Evolutionary conservation across 768 basidiomycete species (phyloP).

Genomic region (Mycena metata): DNA sequence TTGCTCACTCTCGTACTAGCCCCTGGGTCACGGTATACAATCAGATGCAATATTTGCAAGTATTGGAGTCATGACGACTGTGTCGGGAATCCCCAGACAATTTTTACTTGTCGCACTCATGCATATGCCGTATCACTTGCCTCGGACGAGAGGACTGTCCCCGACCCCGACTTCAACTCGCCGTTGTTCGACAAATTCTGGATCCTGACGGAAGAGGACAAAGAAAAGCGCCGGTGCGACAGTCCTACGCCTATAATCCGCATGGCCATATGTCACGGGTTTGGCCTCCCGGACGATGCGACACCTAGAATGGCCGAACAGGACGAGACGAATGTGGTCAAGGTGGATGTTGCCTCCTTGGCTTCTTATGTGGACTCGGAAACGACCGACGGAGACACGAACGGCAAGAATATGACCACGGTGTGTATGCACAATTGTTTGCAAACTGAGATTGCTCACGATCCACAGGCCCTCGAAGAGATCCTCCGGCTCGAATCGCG

Average conservation of each 20-base stretch:
- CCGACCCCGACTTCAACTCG: background rate
- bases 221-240: slow-evolving; percentile 6
- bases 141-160: no score
- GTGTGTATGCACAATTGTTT: slow-evolving; percentile 15
- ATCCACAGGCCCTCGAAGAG: slow-evolving; percentile 12
- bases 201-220: background rate
- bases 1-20: no score
- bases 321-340: background rate
- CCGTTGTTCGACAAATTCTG: background rate
- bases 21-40: background rate
- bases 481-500: slow-evolving; percentile 15
- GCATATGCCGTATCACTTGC: no score
- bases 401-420: slow-evolving; percentile 38
- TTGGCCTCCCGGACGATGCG: slow-evolving; percentile 15
- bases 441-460: background rate
- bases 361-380: slow-evolving; percentile 40
- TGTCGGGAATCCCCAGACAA: background rate
- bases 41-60: background rate
- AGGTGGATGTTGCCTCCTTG: slow-evolving; percentile 37
- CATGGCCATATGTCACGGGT: slow-evolving; percentile 29
- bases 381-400: slow-evolving; percentile 26
- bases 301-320: background rate
- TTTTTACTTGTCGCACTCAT: background rate
- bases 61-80: background rate
- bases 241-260: slow-evolving; percentile 25